phyloP scores from a whole-genome alignment of 768 basidiomycete species.

The Sporobolomyces phaffii region DNA sequence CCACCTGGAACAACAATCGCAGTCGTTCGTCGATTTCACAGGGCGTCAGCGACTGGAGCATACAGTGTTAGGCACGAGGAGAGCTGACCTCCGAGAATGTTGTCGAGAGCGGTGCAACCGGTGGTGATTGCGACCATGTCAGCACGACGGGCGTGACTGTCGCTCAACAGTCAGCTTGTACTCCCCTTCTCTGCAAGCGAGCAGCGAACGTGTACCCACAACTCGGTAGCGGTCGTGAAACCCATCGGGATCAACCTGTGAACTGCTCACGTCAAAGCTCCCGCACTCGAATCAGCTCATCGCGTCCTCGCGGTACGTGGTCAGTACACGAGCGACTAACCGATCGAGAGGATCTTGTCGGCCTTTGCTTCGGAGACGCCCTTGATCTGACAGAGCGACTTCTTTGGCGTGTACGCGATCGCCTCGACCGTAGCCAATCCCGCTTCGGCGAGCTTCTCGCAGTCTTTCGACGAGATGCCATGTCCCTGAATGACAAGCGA shows the following conservation, averaged over 20 bases:
- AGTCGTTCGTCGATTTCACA: too few relatives aligned
- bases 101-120: constrained; percentile 91
- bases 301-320: neutral
- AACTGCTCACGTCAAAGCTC: constrained; percentile 52
- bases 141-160: constrained; percentile 77
- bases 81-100: constrained; percentile 76
- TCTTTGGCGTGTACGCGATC: constrained; percentile 95
- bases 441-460: constrained; percentile 88
- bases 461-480: constrained; percentile 80
- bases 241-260: constrained; percentile 94
- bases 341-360: constrained; percentile 88
- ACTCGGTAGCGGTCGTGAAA: constrained; percentile 96
- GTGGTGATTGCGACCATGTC: constrained; percentile 96
- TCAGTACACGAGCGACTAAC: too few relatives aligned
- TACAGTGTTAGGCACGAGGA: too few relatives aligned
- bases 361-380: constrained; percentile 96
- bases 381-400: constrained; percentile 75
- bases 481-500: constrained; percentile 57
- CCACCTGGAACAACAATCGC: constrained; percentile 56
- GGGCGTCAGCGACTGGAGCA: too few relatives aligned
- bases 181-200: too few relatives aligned
- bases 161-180: neutral
- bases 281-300: constrained; percentile 14
- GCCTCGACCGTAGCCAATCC: constrained; percentile 91
- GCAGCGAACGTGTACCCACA: neutral